Base-by-base conservation (phyloP, 805 yeast species). In the Naumovozyma castellii region DNA sequence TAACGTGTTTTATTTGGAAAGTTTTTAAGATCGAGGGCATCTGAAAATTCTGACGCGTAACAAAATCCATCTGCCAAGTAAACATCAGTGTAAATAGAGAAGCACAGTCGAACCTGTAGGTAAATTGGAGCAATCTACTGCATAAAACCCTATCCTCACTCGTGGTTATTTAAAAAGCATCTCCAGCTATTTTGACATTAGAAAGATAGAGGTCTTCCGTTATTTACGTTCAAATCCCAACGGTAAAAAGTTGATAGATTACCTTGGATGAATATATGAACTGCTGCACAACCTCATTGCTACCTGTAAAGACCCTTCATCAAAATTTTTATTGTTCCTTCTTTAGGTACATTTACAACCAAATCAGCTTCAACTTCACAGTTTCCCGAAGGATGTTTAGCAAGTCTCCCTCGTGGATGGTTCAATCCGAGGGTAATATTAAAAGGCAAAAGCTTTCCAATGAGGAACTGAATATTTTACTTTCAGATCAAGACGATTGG, bases 401-500 rank as follows among this genome's bases (percentile, higher is more conserved):
- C 10, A 22, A 10, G 10, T 10, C 27, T 22, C 9, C 27, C 10
- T 22, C 27, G 10, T 22, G 27, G 27, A 22, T 22, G 27, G 27
- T 22, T 6, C 27, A 22, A 22, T 22, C 27, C 27, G 27, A 22
- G 6, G 6, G 9, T 22, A 22, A 22, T 22, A 22, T n/a, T 13
- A 34, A 20, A 13, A 18, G 25, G 13, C 4, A 4, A 9, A 34
- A 31, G 22, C 28, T 31, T 18, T 35, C 36, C 16, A 33, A 42
- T 32, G 50, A 47, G 25, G 54, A 49, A 10, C 37, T 53, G 32
- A 45, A 45, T 20, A 48, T 42, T 9, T 43, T 53, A 12, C 36
- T 51, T 13, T 50, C 57, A 12, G 57, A 51, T 35, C 46, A 53
- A 4, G 58, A 49, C 34, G 60, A 53, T n/a, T 55, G 45, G 45